phyloP scores from a whole-genome alignment of 352 stramenopile genomes.

The Thalassiosira sp. region DNA sequence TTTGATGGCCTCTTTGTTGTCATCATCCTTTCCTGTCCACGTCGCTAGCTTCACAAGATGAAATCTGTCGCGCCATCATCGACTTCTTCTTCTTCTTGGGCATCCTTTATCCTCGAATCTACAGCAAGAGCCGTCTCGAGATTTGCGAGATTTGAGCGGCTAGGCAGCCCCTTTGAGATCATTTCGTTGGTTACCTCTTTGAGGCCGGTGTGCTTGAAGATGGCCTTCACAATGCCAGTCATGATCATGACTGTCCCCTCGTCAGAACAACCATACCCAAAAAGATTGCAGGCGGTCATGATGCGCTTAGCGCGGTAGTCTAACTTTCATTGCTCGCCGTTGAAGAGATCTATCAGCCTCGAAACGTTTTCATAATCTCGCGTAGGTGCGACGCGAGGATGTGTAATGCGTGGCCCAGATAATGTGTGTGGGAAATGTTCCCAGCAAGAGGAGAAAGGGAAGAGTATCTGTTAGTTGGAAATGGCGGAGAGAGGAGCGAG shows the following conservation, averaged over 20 bases:
- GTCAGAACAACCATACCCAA: constrained; percentile 26
- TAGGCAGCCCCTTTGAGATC: constrained; percentile 4
- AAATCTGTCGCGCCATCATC: not conserved
- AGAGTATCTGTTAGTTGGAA: too few species aligned
- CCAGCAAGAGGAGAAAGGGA: too few species aligned
- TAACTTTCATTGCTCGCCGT: not conserved
- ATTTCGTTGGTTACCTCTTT: not conserved
- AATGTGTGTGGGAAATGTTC: too few species aligned
- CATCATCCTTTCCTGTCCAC: constrained; percentile 3
- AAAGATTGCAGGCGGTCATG: constrained; percentile 7
- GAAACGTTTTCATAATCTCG: not conserved
- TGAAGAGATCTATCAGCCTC: not conserved
- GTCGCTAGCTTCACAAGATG: constrained; percentile 30
- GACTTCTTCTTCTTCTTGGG: constrained; percentile 13
- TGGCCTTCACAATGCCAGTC: constrained; percentile 5
- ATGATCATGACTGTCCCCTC: constrained; percentile 8
- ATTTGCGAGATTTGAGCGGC: not conserved
- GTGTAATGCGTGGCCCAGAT: too few species aligned
- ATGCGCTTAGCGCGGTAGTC: not conserved
- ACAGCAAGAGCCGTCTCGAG: constrained; percentile 12
- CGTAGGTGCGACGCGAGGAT: too few species aligned
- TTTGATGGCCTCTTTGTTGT: constrained; percentile 6
- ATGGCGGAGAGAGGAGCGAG: too few species aligned
- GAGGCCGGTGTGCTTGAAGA: constrained; percentile 7
- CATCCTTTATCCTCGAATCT: constrained; percentile 8